Percentiles rank a stretch among this genome's conserved stretches.
phyloP scores from a whole-genome alignment of 2,329 filamentous ascomycete genomes.

The Neurospora crassa region DNA sequence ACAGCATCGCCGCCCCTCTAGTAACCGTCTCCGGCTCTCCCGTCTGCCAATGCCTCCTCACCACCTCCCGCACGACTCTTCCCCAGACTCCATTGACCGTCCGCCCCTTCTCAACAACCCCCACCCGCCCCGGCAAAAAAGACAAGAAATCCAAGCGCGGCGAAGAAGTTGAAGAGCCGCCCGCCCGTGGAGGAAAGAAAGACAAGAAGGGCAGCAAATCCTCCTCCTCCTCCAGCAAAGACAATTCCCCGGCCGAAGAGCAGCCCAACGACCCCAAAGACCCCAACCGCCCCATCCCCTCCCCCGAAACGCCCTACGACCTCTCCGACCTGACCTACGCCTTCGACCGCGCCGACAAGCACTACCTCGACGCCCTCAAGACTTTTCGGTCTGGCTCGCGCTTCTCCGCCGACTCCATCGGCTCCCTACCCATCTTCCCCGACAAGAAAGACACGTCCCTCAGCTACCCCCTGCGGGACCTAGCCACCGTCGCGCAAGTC shows the following conservation, averaged over 20 bases:
- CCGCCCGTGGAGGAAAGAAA: not conserved
- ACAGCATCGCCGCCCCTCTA: not conserved
- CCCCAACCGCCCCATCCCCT: conserved; percentile 19
- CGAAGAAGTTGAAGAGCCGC: not conserved
- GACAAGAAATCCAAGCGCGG: not conserved
- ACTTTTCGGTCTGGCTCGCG: conserved; percentile 37
- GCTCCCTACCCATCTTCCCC: conserved; percentile 31
- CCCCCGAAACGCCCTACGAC: conserved; percentile 37
- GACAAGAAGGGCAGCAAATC: not conserved
- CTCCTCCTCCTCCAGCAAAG: not conserved
- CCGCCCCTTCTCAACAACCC: conserved; percentile 9
- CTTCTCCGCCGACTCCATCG: conserved; percentile 42
- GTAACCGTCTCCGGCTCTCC: not conserved
- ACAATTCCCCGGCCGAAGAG: not conserved
- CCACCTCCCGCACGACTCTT: not conserved
- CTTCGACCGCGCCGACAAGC: conserved; percentile 29
- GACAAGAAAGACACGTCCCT: conserved; percentile 20
- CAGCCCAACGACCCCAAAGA: not conserved
- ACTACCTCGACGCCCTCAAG: conserved; percentile 31
- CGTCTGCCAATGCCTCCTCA: not conserved
- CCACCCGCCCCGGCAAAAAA: conserved; percentile 4
- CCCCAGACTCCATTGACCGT: not conserved
- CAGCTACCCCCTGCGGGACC: conserved; percentile 42
- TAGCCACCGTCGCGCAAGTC: conserved; percentile 43
- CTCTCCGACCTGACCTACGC: conserved; percentile 38